These are phyloP conservation scores for Xylariomycetidae sp. DNA, from an alignment of 2,329 filamentous ascomycete genomes.

Conservation along the genomic window DNA sequence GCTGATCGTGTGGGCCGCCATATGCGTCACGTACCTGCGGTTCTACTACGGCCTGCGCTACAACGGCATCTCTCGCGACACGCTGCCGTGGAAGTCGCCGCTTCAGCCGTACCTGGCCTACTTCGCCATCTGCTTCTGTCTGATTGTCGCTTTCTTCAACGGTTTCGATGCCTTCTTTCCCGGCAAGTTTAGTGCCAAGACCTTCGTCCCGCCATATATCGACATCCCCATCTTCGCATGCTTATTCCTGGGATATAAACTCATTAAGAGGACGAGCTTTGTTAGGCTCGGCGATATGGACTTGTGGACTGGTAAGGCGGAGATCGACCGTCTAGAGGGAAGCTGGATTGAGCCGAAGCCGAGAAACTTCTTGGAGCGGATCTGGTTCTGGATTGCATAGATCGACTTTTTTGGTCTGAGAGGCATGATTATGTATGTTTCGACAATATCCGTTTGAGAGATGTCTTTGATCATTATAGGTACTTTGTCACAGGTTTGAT, in stretches of 20 bases:
- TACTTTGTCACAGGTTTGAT: too few species aligned
- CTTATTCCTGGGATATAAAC: slow-evolving; percentile 63
- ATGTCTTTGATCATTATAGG: too few species aligned
- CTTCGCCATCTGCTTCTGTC: slow-evolving; percentile 56
- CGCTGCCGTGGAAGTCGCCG: slow-evolving; percentile 59
- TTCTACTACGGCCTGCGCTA: slow-evolving; percentile 63
- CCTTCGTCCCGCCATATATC: slow-evolving; percentile 65
- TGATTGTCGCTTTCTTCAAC: slow-evolving; percentile 64
- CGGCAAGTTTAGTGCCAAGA: slow-evolving; percentile 34
- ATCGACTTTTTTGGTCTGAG: too few species aligned
- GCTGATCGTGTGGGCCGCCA: slow-evolving; percentile 63
- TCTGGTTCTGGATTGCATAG: slow-evolving; percentile 38
- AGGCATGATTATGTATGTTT: too few species aligned
- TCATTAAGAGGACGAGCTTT: slow-evolving; percentile 55
- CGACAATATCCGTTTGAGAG: too few species aligned
- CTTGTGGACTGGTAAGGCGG: slow-evolving; percentile 36
- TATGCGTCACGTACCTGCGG: slow-evolving; percentile 63
- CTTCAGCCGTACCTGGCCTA: slow-evolving; percentile 67
- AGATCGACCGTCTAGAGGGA: slow-evolving; percentile 32
- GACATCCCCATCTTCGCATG: slow-evolving; percentile 64
- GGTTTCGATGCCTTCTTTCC: slow-evolving; percentile 71
- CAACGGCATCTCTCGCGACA: slow-evolving; percentile 60
- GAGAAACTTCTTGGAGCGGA: slow-evolving; percentile 32
- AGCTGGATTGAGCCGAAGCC: slow-evolving; percentile 32
- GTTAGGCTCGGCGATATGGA: slow-evolving; percentile 34